Base-by-base conservation (phyloP, 441 rosid species). In the Mallotus japonicus region DNA sequence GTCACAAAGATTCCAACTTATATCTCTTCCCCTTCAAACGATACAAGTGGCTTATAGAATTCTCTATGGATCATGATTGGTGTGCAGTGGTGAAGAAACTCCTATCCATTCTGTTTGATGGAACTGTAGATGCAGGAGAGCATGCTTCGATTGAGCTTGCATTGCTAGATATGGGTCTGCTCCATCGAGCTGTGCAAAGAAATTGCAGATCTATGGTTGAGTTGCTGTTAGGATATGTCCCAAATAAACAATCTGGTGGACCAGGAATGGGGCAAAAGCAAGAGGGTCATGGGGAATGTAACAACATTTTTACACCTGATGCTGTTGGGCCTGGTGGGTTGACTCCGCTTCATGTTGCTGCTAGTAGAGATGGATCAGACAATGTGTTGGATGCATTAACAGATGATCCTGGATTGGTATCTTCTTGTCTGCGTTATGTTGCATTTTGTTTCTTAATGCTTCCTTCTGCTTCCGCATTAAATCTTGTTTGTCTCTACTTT, bases 281-380 rank as follows among this genome's bases (percentile, higher is more conserved):
- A 17, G 71, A 58, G 40, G 74, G 46, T 19, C 70, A 63, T 63
- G 84, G 67, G 15, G 67, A 62, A 62, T 37, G 44, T 59, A 70
- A 61, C 63, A 66, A 66, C 72, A 69, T 90, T 77, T 92, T 92
- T 79, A 88, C 78, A 78, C 97, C 97, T 14, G 93, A 92, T 80
- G 84, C 53, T 34, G 40, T 73, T 12, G 96, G 97, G 62, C 94
- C 94, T n/a, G 88, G 86, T 19, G 94, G 94, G 73, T 82, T 90
- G 82, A 92, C 97, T 51, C 97, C 97, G 77, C 94, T 92, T 76
- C 97, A 92, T 75, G 81, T 90, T 73, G 97, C 92, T 74, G 97
- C 95, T 0, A 88, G 90, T 70, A 88, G 79, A 82, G 93, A 87
- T 80, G 88, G 87, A 68, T 89, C 90, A 44, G 93, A 89, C 80